Evolutionary conservation across 2,329 filamentous ascomycete species (phyloP).

Genomic region (Colletotrichum acutatum): DNA sequence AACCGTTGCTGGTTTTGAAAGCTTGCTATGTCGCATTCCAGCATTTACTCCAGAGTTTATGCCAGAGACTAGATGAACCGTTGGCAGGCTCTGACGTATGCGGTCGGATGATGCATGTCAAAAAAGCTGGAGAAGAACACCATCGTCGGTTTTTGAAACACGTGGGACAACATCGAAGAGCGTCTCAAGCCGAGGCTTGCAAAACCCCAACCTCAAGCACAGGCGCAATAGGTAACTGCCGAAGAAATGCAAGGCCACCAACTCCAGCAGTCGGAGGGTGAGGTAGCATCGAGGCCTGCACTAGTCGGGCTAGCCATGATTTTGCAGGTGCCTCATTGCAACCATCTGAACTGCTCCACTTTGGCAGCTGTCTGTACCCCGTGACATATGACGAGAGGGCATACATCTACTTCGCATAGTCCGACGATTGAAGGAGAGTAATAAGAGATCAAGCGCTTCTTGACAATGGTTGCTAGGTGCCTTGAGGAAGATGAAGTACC

Average conservation of each 20-base stretch:
- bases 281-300: neutral
- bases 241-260: neutral
- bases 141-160: neutral
- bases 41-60: neutral
- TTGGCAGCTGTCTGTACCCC: neutral
- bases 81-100: neutral
- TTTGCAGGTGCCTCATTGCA: neutral
- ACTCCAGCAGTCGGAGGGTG: neutral
- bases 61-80: neutral
- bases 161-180: neutral
- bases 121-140: neutral
- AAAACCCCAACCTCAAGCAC: neutral
- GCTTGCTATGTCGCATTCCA: neutral
- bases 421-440: too few relatives aligned
- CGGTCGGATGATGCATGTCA: neutral
- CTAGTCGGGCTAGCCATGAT: neutral
- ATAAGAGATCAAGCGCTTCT: too few relatives aligned
- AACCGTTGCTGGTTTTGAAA: neutral
- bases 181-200: neutral
- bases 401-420: too few relatives aligned
- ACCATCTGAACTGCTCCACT: neutral
- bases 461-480: too few relatives aligned
- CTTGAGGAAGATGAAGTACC: too few relatives aligned
- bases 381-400: neutral
- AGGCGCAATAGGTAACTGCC: neutral